Evolutionary conservation across 2,329 filamentous ascomycete species (phyloP).

Genomic region (Apiospora arundinis): DNA sequence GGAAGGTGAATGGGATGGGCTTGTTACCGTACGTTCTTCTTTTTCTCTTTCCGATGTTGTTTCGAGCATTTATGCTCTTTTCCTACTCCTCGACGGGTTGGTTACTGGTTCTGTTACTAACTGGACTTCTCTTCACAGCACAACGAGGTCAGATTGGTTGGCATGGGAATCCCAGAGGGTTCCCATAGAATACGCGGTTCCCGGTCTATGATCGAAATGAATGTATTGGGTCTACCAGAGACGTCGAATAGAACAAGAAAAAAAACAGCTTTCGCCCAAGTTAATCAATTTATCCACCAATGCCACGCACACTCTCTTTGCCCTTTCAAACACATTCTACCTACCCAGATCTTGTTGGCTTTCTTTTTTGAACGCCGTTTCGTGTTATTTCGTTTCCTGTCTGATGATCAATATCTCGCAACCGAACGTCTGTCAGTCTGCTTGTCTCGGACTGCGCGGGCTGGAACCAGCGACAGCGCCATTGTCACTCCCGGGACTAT

Average conservation of each 20-base stretch:
- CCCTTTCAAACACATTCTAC: background rate
- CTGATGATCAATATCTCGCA: background rate
- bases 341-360: background rate
- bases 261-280: background rate
- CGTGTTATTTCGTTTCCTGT: background rate
- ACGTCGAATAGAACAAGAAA: background rate
- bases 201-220: conserved; percentile 55
- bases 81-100: background rate
- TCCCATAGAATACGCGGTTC: conserved; percentile 69
- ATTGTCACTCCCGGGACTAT: background rate
- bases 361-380: background rate
- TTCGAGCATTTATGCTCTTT: no score
- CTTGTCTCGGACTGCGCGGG: background rate
- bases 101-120: conserved; percentile 35
- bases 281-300: conserved; percentile 3
- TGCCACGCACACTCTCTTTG: background rate
- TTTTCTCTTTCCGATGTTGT: background rate
- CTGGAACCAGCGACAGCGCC: background rate
- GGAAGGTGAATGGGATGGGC: conserved; percentile 98
- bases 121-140: conserved; percentile 58
- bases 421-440: background rate
- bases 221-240: conserved; percentile 20
- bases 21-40: conserved; percentile 76
- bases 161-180: conserved; percentile 87
- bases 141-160: conserved; percentile 95